Evolutionary conservation across 352 stramenopile species (phyloP), one percentile per base, ranked within the genome.

Genomic region (Ophiocytium majus): DNA sequence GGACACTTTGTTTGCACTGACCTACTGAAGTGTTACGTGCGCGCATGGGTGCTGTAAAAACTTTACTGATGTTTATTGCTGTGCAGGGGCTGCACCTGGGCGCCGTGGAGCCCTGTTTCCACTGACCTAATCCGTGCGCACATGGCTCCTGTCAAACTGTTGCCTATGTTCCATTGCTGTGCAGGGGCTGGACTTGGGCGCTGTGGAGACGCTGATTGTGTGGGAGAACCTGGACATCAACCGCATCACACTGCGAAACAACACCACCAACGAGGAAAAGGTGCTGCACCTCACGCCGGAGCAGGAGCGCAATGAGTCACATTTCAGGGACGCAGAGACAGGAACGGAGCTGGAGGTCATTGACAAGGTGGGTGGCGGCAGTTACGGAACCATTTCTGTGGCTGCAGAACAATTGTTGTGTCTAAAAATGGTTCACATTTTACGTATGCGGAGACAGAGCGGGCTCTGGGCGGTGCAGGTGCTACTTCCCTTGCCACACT

Each of bases 201-300:
- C 97, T 0, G 96, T 99, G 0, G 97, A 99, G 93, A 99, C 96
- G 83, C 91, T 99, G n/a, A 99, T 99, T 82, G 92, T 99, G 57
- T 99, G 96, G 96, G 97, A 99, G 87, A 98, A 99, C 85, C 91
- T 99, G 76, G 95, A 97, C 31, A 82, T 88, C 32, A 88, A 88
- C 76, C 82, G 84, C 75, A 17, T 17, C 32, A 76, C 84, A 50
- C 75, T 88, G 28, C 93, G 95, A 50, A 98, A 99, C 91, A 94
- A 96, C 80, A 91, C 91, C 10, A 98, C 97, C 1, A 91, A 91
- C 19, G 92, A 93, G 32, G 94, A 98, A 86, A 94, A 90, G 32
- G 90, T 96, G 50, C 87, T 95, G 35, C 91, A 96, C 87, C 89
- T 97, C n/a, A 95, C 81, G 9, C 91, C 92, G 35, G 92, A 95